A percentile compares a stretch with the other conserved stretches of the same genome.
Evolutionary conservation across 2,329 filamentous ascomycete species (phyloP).

Genomic region (Colletotrichum sp.): DNA sequence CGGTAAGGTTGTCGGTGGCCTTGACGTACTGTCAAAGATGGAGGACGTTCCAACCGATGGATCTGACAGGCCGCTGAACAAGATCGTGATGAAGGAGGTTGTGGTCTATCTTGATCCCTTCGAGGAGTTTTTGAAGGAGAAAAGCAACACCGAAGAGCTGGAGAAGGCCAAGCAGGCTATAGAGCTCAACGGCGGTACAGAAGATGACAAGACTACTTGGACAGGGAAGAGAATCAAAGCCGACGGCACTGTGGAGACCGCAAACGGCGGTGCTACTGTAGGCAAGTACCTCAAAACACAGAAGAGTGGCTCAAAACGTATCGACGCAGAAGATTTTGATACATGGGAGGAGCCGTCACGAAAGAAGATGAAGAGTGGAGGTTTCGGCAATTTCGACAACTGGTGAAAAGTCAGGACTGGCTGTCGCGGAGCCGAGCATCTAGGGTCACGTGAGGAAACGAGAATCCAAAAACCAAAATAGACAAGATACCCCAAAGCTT

Average conservation of each 20-base stretch:
- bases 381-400: conserved; percentile 93
- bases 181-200: conserved; percentile 70
- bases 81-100: conserved; percentile 82
- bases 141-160: conserved; percentile 64
- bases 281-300: conserved; percentile 76
- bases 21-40: conserved; percentile 74
- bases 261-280: conserved; percentile 49
- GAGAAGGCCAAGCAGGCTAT: conserved; percentile 67
- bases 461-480: neutral
- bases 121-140: conserved; percentile 85
- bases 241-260: conserved; percentile 62
- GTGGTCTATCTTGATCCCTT: conserved; percentile 94
- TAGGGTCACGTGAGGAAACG: neutral
- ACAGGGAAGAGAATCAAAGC: conserved; percentile 87
- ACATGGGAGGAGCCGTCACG: conserved; percentile 73
- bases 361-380: conserved; percentile 81
- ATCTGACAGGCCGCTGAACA: conserved; percentile 75
- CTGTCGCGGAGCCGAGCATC: neutral
- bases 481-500: conserved; percentile 9
- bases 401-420: conserved; percentile 62
- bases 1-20: conserved; percentile 79
- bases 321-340: conserved; percentile 52
- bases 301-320: conserved; percentile 43
- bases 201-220: conserved; percentile 93
- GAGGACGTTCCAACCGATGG: conserved; percentile 79